phyloP scores from a whole-genome alignment of 805 yeast genomes.

The Brettanomyces sp. region DNA sequence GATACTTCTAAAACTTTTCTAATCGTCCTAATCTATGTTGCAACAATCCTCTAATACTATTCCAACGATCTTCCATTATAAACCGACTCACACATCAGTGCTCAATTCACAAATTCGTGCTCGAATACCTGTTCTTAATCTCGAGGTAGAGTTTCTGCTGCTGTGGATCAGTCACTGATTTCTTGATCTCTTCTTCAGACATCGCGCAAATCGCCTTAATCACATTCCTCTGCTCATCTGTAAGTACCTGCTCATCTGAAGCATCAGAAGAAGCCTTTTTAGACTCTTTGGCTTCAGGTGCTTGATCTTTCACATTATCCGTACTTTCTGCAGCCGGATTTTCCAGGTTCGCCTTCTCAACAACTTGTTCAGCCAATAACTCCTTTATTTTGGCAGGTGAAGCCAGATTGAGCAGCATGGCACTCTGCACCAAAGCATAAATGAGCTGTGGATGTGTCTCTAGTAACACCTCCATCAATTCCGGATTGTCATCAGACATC shows the following conservation, averaged over 20 bases:
- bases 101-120: not conserved
- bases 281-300: not conserved
- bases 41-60: no score
- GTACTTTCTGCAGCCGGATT: not conserved
- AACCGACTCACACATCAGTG: not conserved
- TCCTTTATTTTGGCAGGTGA: slow-evolving; percentile 15
- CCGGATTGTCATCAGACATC: slow-evolving; percentile 49
- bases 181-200: slow-evolving; percentile 14
- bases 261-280: not conserved
- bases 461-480: slow-evolving; percentile 49
- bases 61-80: not conserved
- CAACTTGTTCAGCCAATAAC: slow-evolving; percentile 2
- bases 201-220: slow-evolving; percentile 14
- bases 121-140: slow-evolving; percentile 14
- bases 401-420: slow-evolving; percentile 32
- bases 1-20: no score
- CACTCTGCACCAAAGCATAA: slow-evolving; percentile 71
- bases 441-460: slow-evolving; percentile 71
- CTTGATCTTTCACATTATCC: not conserved
- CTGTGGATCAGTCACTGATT: slow-evolving; percentile 10
- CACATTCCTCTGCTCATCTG: not conserved
- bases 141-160: slow-evolving; percentile 17
- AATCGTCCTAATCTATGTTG: no score
- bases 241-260: not conserved
- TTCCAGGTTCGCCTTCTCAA: slow-evolving; percentile 2